Base-by-base conservation (phyloP, 179 eudicot genomes). In the Drosera spatulata region DNA sequence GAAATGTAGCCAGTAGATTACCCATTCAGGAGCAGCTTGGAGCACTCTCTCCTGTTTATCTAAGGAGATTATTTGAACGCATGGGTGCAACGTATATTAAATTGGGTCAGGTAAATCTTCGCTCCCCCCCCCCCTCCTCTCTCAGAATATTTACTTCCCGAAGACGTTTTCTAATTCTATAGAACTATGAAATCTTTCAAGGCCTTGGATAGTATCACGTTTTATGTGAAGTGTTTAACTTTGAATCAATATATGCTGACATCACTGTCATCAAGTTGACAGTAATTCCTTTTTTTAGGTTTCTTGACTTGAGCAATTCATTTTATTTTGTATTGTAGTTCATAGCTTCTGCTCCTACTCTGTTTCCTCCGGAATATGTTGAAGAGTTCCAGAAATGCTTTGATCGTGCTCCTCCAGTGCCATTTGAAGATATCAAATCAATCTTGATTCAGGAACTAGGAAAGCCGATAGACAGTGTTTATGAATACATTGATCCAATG, bases 11-110 rank as follows among this genome's bases (percentile, higher is more conserved):
- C 10, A 43, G 78, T 69, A 87, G 88, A 51, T 64, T 93, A 64
- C 82, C 95, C 40, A 45, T 79, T 71, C 82, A 89, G 61, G 46
- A 89, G 76, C 96, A 86, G 77, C 82, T 86, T 53, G 96, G 95
- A 47, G 68, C 81, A 66, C 63, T 84, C 42, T 93, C 99, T 49
- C 99, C 96, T 6, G 65, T 75, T 63, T 93, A 93, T 73, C 73
- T 93, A 63, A 78, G 99, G 33, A 86, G 75, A 68, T 71, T 93
- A 78, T 89, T 93, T 74, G 99, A 88, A 77, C 95, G 96, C 63
- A 68, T 93, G 86, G 99, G 99, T 43, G 96, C 99, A 58, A 93
- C 99, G 49, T 93, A 89, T 74, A 81, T 89, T 61, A 93, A 93
- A 73, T 68, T 93, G 81, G 99, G 99, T 54, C 99, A 89, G 90